These are phyloP conservation scores for Rhododendron kiyosumense DNA, from an alignment of 148 eudicot species.

Conservation along the genomic window DNA sequence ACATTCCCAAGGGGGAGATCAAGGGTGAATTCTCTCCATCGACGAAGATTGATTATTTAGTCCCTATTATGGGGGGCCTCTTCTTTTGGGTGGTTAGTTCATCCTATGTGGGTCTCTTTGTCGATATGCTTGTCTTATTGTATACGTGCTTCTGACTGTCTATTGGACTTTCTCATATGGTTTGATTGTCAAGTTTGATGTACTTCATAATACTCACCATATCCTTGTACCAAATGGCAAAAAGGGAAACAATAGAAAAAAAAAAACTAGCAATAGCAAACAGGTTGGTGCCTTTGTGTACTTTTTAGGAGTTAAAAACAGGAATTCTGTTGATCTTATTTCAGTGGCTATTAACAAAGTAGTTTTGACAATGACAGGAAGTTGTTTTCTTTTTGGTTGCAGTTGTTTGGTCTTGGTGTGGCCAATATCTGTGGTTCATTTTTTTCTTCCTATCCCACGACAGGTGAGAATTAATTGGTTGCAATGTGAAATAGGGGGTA, in stretches of 20 bases:
- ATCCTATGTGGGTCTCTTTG: background rate
- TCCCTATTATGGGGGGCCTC: background rate
- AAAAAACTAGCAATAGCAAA: background rate
- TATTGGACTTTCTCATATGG: background rate
- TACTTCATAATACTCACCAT: background rate
- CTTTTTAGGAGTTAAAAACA: background rate
- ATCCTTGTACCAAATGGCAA: background rate
- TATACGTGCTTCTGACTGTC: background rate
- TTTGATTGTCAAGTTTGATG: background rate
- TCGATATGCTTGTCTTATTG: background rate
- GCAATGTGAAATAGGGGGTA: background rate
- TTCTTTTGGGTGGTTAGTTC: background rate
- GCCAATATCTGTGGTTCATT: constrained; percentile 88
- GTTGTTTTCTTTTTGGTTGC: constrained; percentile 17
- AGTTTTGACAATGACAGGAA: background rate
- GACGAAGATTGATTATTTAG: background rate
- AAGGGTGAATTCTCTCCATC: background rate
- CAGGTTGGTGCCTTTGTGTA: background rate
- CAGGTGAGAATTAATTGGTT: constrained; percentile 49
- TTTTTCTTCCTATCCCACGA: constrained; percentile 84
- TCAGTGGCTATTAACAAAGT: background rate
- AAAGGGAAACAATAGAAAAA: background rate
- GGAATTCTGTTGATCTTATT: background rate
- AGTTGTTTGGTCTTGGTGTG: constrained; percentile 99
- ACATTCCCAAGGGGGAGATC: background rate